These are phyloP conservation scores for Cymbomonas tetramitiformis DNA, from an alignment of 139 green algal genomes.

Conservation along the genomic window DNA sequence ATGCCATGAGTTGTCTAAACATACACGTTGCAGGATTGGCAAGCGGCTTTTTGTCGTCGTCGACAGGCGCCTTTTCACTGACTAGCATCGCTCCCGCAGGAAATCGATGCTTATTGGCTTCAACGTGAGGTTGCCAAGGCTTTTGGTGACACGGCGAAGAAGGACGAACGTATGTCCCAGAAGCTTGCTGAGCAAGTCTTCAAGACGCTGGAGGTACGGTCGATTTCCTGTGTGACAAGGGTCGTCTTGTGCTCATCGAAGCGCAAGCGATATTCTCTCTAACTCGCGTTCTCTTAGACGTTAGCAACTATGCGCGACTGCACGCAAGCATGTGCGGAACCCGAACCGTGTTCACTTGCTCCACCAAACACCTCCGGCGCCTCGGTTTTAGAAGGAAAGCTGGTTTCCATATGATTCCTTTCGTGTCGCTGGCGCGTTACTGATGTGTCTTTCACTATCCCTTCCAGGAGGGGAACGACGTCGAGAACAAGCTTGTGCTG, in stretches of 20 bases:
- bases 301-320: no score
- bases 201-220: background rate
- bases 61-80: conserved; percentile 27
- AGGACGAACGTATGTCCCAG: conserved; percentile 49
- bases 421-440: no score
- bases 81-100: conserved; percentile 31
- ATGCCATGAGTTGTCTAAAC: background rate
- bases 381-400: conserved; percentile 16
- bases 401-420: no score
- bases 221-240: no score
- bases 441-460: no score
- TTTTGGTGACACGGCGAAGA: conserved; percentile 48
- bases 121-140: conserved; percentile 68
- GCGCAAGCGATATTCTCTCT: no score
- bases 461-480: conserved; percentile 36
- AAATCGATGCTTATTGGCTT: conserved; percentile 98
- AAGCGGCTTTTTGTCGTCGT: conserved; percentile 24
- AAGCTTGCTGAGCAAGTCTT: conserved; percentile 25
- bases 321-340: no score
- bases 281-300: no score
- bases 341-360: no score
- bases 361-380: no score
- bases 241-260: no score
- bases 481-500: conserved; percentile 79
- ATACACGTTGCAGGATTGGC: background rate